Percentiles rank a stretch among this genome's conserved stretches.
These are phyloP conservation scores for Buxus sempervirens DNA, from an alignment of 164 flowering plant genomes.

Conservation along the genomic window DNA sequence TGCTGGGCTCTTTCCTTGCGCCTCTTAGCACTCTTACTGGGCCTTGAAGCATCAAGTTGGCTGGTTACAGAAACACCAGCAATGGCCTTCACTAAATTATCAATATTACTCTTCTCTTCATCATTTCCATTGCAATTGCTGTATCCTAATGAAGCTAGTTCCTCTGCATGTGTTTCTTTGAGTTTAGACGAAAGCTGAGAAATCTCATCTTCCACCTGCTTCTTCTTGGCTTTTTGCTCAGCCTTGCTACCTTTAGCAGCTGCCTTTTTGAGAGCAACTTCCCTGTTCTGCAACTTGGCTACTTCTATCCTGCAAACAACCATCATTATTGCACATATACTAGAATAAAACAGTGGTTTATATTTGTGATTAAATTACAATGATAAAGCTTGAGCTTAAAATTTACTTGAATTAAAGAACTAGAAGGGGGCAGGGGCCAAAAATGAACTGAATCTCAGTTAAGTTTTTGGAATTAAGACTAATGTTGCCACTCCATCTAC, in stretches of 20 bases:
- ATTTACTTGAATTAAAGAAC: neutral
- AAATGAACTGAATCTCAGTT: neutral
- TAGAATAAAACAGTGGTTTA: neutral
- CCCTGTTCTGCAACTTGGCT: conserved; percentile 69
- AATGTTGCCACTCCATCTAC: neutral
- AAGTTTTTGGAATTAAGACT: neutral
- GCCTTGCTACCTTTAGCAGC: conserved; percentile 99
- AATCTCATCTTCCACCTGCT: conserved; percentile 90
- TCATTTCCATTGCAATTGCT: conserved; percentile 19
- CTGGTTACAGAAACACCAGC: conserved; percentile 69
- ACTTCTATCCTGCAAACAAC: conserved; percentile 65
- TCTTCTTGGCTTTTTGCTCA: conserved; percentile 93
- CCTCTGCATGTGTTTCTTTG: conserved; percentile 70
- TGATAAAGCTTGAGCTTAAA: neutral
- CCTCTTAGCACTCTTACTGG: conserved; percentile 69
- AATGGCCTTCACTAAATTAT: conserved; percentile 70
- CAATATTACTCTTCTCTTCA: conserved; percentile 43
- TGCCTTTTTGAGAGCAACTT: conserved; percentile 64
- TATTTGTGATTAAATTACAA: neutral
- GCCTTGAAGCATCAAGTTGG: conserved; percentile 52
- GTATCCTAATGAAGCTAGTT: conserved; percentile 79
- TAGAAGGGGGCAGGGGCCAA: neutral
- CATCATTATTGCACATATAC: neutral
- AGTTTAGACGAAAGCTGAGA: conserved; percentile 62
- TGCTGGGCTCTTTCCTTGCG: conserved; percentile 85